Base-by-base conservation (phyloP, 169 alveolate species). In the Cryptosporidium ryanae region DNA sequence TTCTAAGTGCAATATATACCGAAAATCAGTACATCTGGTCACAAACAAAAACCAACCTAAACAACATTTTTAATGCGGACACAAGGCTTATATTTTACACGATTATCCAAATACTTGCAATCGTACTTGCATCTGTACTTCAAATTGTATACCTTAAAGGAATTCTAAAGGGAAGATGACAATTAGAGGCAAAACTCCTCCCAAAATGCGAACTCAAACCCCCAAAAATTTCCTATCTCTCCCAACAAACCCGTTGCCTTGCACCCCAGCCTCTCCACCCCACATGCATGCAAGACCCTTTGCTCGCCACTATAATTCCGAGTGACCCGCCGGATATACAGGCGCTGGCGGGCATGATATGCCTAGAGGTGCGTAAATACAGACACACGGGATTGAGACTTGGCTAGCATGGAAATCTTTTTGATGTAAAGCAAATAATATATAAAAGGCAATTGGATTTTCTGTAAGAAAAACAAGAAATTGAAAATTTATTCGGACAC, bases 1-100 rank as follows among this genome's bases (percentile, higher is more conserved):
- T 55, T 17, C 10, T 76, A 25, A 76, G 71, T 55, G 49, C 27
- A 15, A 61, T 76, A 15, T 17, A 43, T 61, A 76, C 87, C 21
- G 87, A 76, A 46, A 76, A 34, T 48, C 87, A 76, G 34, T 76
- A 76, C 48, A 59, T 55, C 15, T 76, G 87, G 87, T 49, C 87
- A 27, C 18, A 29, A 49, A 76, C 87, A 1, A 76, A 76, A 12
- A 44, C 68, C 17, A 55, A 76, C 32, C 48, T 76, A 23, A 61
- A 32, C 23, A 76, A 32, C 32, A 59, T 76, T 6, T 59, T 55
- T 48, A 54, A 44, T 61, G 71, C 87, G 10, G 71, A 61, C 52
- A 76, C 57, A 17, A 27, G 46, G 8, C 71, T 76, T 17, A 43
- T 76, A 29, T 76, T 59, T 34, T 76, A 59, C 29, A 59, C 87